These are phyloP conservation scores for Ophiostoma perfectum DNA, from an alignment of 2,329 filamentous ascomycete species.

Conservation along the genomic window DNA sequence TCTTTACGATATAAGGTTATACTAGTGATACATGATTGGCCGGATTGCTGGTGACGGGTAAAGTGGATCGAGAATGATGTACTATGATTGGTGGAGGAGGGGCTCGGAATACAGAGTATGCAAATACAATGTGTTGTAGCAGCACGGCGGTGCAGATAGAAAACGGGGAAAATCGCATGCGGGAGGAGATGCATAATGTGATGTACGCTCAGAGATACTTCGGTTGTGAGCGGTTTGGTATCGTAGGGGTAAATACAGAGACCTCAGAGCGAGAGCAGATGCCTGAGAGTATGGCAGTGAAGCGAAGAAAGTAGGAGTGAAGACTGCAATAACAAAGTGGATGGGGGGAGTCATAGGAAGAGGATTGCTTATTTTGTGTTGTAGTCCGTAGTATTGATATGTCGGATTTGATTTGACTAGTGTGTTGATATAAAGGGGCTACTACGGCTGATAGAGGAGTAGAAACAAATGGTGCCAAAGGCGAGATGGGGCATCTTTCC, in stretches of 20 bases:
- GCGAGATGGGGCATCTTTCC: not conserved
- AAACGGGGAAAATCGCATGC: not conserved
- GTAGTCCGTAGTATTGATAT: not conserved
- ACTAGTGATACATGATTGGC: not conserved
- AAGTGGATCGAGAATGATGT: not conserved
- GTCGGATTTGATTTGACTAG: too few relatives aligned
- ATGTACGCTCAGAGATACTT: not conserved
- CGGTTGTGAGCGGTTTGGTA: not conserved
- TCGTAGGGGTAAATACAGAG: too few relatives aligned
- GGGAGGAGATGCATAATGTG: not conserved
- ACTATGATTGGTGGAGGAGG: not conserved
- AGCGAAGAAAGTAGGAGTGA: too few relatives aligned
- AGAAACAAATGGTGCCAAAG: not conserved
- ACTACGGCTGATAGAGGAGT: not conserved
- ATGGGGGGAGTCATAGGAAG: too few relatives aligned
- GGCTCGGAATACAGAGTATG: too few relatives aligned
- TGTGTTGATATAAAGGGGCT: not conserved
- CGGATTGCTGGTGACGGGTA: not conserved
- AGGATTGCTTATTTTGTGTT: too few relatives aligned
- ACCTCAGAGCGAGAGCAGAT: too few relatives aligned
- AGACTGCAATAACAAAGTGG: too few relatives aligned
- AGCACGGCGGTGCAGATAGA: not conserved
- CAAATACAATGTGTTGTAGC: not conserved
- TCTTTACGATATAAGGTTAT: not conserved
- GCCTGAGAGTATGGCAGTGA: too few relatives aligned